Base-by-base conservation (phyloP, 202 grass and related monocot genomes). In the Zoysia matrella region DNA sequence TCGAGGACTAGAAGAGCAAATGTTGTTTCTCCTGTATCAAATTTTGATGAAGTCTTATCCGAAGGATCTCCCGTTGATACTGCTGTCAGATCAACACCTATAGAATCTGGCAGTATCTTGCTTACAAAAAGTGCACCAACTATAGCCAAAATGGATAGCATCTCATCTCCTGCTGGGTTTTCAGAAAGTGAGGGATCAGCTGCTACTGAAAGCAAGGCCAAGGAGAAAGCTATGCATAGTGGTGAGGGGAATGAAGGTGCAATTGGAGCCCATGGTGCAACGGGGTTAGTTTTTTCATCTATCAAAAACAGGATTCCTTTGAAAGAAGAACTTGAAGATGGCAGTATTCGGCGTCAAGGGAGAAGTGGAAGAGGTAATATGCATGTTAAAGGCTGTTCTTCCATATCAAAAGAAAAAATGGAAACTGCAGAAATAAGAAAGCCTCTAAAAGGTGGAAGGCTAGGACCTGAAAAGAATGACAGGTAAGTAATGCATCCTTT, bases 21-120 rank as follows among this genome's bases (percentile, higher is more conserved):
- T 83, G 85, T 97, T 69, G 89, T 97, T 81, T 90, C 94, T 86
- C 94, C 94, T 60, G 89, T 97, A 47, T 92, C 94, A 76, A 94
- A 94, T 84, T 92, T 90, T 76, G 94, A 97, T 39, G 94, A 94
- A 80, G 60, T 83, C 49, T 65, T 83, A 57, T 83, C 86, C 60
- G 91, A 97, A 80, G 94, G 85, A 80, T 91, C 82, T 12, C 78
- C 73, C 53, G 72, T 86, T 84, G 91, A 93, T 77, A 75, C 81
- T 84, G 69, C 54, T 14, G 42, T 74, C 46, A 83, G 78, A 83
- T 74, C 91, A 78, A 47, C 71, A 78, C 67, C 62, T 73, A 8
- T 77, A 51, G 90, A 87, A 61, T 58, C 80, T 57, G 72, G 69
- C 14, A 13, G 71, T 47, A n/a, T 63, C 66, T 65, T 83, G n/a